Conservation (phyloP, 305 asterid species). For the Solanum hybrid region DNA sequence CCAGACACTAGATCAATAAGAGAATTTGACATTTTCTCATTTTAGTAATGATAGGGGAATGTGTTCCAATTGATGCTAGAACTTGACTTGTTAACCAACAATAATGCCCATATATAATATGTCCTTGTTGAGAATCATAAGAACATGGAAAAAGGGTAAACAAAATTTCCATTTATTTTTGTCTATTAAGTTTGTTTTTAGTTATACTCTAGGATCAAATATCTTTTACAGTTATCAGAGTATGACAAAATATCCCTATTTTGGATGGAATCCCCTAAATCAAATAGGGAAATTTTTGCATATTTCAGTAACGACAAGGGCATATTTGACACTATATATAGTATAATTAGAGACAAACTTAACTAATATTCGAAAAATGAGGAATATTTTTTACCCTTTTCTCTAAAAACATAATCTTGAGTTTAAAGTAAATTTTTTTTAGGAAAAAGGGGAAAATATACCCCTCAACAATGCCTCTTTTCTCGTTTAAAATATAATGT, state of each 20-base stretch:
- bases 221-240: not conserved
- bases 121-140: not conserved
- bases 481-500: not conserved
- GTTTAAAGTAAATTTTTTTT: rapidly evolving
- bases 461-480: not conserved
- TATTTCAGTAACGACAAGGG: not conserved
- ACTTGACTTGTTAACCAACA: not conserved
- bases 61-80: not conserved
- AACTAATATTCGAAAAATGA: not conserved
- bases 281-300: not conserved
- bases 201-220: not conserved
- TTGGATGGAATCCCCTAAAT: not conserved
- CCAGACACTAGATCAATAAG: not conserved
- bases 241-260: not conserved
- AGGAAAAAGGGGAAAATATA: too few relatives aligned
- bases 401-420: not conserved
- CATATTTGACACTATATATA: not conserved
- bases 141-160: not conserved
- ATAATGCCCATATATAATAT: not conserved
- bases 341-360: not conserved
- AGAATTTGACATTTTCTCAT: too few relatives aligned
- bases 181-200: not conserved
- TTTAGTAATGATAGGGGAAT: not conserved
- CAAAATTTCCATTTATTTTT: too few relatives aligned
- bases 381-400: too few relatives aligned